Conservation (phyloP, 345 rosid species). For the Cardamine occulta region DNA sequence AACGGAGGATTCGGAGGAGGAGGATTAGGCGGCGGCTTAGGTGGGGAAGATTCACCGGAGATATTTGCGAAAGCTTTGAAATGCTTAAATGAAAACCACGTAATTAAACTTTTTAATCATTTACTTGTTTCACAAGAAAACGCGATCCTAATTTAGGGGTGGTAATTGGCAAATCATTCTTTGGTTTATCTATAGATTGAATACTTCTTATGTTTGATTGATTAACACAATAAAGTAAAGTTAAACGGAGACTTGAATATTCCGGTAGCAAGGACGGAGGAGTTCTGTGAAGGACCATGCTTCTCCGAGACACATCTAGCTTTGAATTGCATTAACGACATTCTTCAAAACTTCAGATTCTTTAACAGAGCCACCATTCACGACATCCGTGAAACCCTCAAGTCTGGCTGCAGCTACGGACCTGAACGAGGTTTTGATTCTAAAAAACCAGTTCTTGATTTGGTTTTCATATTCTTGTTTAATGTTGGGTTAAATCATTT, state of each 20-base stretch:
- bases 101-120: conserved; percentile 27
- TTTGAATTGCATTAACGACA: conserved; percentile 63
- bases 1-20: conserved; percentile 31
- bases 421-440: conserved; percentile 50
- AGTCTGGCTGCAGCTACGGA: conserved; percentile 79
- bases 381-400: conserved; percentile 63
- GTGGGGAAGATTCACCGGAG: conserved; percentile 54
- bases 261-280: conserved; percentile 48
- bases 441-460: neutral
- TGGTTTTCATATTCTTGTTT: conserved; percentile 18
- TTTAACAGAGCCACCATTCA: conserved; percentile 69
- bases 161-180: no score
- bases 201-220: neutral
- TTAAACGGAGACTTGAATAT: conserved; percentile 65
- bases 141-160: neutral
- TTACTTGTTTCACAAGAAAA: conserved; percentile 23
- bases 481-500: neutral
- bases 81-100: conserved; percentile 73
- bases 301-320: conserved; percentile 70
- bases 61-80: conserved; percentile 72
- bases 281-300: conserved; percentile 83
- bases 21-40: conserved; percentile 33
- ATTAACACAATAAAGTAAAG: no score
- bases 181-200: neutral
- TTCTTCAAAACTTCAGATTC: conserved; percentile 64